Base-by-base conservation (phyloP, 768 basidiomycete species). In the Psilocybe cyanescens region DNA sequence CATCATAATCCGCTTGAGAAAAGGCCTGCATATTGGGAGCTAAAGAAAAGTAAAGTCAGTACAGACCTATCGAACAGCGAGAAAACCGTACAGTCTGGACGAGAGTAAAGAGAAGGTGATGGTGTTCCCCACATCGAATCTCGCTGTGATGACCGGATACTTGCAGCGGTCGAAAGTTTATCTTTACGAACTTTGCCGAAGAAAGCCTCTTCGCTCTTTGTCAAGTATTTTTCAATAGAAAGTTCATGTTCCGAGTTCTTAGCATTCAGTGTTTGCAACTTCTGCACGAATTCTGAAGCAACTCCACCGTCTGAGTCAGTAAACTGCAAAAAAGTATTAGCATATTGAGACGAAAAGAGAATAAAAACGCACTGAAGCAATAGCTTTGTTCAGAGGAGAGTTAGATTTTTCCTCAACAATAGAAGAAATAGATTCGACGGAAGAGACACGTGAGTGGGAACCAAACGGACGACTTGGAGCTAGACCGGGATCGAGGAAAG, bases 251-350 rank as follows among this genome's bases (percentile, higher is more conserved):
- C 92, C 4, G 95, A 95, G 72, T 97, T 97, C 58, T 94, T 91
- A 0, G 94, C 81, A 47, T 84, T 88, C 60, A 97, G 83, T 59
- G 71, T 71, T 70, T 94, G 90, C 44, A 97, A 76, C 72, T 91
- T 94, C 68, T 91, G 87, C 8, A 95, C 92, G 74, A 97, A 97
- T 58, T 92, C 89, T 37, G 89, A 85, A 8, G 94, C 91, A 53
- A 97, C 95, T 50, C 93, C 93, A 37, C 95, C 95, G 72, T 97
- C 94, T 1, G 92, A 83, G 73, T 97, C 95, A 19, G 95, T 97
- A 76, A 97, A 97, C 91, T 95, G 55, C 35, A 30, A 44, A n/a
- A 8, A 55, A 44, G 52, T 60, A 51, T 39, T 17, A 54, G 37
- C 35, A 47, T 49, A 11, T 29, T 17, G 35, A 2, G 33, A 39